A percentile compares a stretch with the other conserved stretches of the same genome.
Conservation (phyloP, 352 stramenopile genomes). For the Pythium coloratum region DNA sequence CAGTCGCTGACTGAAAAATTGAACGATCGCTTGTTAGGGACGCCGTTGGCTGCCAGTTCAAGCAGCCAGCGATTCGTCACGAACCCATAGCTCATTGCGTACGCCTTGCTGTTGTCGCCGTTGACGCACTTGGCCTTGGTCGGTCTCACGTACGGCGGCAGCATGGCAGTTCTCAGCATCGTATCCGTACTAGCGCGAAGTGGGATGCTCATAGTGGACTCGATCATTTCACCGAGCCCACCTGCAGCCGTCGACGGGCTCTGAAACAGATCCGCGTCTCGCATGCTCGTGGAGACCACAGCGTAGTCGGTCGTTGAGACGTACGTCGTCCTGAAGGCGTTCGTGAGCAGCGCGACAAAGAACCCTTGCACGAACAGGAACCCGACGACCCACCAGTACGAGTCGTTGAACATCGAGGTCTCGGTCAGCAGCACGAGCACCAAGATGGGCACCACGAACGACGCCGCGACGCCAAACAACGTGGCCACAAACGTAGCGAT, state of each 20-base stretch:
- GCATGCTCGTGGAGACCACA: constrained; percentile 1
- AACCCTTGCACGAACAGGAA: constrained; percentile 29
- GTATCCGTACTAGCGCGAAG: constrained; percentile 12
- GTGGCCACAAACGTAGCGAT: constrained; percentile 34
- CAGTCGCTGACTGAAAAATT: constrained; percentile 22
- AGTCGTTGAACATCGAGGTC: constrained; percentile 45
- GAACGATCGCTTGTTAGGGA: not conserved
- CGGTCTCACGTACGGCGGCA: constrained; percentile 10
- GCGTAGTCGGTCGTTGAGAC: constrained; percentile 22
- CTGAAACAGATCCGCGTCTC: constrained; percentile 8
- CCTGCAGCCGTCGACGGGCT: not conserved
- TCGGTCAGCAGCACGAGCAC: constrained; percentile 40
- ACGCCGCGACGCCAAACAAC: constrained; percentile 39
- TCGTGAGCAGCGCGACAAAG: constrained; percentile 40
- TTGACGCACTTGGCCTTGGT: constrained; percentile 1
- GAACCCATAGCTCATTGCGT: constrained; percentile 19
- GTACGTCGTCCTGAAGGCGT: constrained; percentile 49
- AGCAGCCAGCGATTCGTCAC: constrained; percentile 9
- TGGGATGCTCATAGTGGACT: not conserved
- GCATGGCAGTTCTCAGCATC: constrained; percentile 19
- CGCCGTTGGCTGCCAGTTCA: not conserved
- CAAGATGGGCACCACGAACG: constrained; percentile 45
- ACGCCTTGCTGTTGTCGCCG: constrained; percentile 3
- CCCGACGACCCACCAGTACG: constrained; percentile 32
- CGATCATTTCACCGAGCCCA: not conserved